These are phyloP conservation scores for Licmophora abbreviata DNA, from an alignment of 108 stramenopile genomes.

Conservation along the genomic window DNA sequence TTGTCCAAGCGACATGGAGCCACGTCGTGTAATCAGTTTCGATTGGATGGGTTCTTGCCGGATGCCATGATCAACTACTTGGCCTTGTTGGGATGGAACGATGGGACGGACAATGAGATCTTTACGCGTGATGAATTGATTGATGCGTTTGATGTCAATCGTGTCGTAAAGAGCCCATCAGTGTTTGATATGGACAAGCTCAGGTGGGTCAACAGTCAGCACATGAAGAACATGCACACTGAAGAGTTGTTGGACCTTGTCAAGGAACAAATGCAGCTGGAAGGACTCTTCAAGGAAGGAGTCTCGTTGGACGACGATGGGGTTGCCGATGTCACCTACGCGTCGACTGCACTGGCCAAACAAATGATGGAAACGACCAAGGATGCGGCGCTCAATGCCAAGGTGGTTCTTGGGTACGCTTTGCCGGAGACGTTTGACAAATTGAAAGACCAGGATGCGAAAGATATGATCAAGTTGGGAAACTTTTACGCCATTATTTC, in stretches of 20 bases:
- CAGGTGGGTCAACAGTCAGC: slow-evolving; percentile 93
- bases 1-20: slow-evolving; percentile 96
- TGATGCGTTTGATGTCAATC: slow-evolving; percentile 85
- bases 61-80: slow-evolving; percentile 96
- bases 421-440: slow-evolving; percentile 59
- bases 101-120: slow-evolving; percentile 96
- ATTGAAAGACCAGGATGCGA: slow-evolving; percentile 59
- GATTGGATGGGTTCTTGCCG: slow-evolving; percentile 87
- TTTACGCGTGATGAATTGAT: slow-evolving; percentile 92
- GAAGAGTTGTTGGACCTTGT: slow-evolving; percentile 59
- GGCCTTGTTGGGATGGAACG: slow-evolving; percentile 94
- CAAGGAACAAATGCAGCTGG: slow-evolving; percentile 56
- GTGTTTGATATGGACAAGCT: slow-evolving; percentile 97
- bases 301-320: slow-evolving; percentile 19
- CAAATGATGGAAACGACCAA: slow-evolving; percentile 89
- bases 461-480: slow-evolving; percentile 64
- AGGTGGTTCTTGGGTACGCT: slow-evolving; percentile 72
- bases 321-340: slow-evolving; percentile 46
- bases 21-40: slow-evolving; percentile 93
- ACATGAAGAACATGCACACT: slow-evolving; percentile 66
- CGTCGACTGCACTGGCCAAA: slow-evolving; percentile 75
- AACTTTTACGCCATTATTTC: slow-evolving; percentile 67
- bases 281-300: slow-evolving; percentile 48
- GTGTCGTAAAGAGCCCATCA: slow-evolving; percentile 90
- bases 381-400: slow-evolving; percentile 79